Evolutionary conservation across 2,329 filamentous ascomycete species (phyloP).

Genomic region (Venturia effusa): DNA sequence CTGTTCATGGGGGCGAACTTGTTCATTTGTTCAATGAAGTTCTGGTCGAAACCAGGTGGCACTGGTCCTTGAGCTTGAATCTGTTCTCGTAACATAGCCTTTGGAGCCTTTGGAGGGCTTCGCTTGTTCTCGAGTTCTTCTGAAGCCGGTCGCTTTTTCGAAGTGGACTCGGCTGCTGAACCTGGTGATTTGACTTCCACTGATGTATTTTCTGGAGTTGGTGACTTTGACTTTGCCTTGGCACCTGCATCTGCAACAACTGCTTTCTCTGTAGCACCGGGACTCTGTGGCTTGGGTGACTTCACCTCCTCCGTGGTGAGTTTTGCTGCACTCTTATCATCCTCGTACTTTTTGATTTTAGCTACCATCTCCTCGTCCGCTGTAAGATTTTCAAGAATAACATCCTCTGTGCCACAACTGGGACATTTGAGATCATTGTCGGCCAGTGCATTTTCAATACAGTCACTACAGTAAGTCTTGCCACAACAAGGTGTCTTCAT

Average conservation of each 20-base stretch:
- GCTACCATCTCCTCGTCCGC: conserved; percentile 65
- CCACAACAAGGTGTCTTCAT: conserved; percentile 98
- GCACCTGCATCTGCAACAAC: neutral
- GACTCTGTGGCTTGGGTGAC: conserved; percentile 11
- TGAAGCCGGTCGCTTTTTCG: conserved; percentile 74
- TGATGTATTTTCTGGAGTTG: conserved; percentile 16
- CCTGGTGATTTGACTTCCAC: conserved; percentile 23
- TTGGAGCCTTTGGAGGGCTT: conserved; percentile 32
- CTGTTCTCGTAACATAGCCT: conserved; percentile 31
- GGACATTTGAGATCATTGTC: conserved; percentile 97
- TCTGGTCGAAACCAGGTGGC: conserved; percentile 24
- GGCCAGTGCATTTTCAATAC: conserved; percentile 97
- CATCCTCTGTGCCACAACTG: conserved; percentile 78
- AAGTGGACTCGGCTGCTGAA: conserved; percentile 28
- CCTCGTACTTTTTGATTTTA: conserved; percentile 67
- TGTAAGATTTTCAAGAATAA: conserved; percentile 84
- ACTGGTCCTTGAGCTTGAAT: conserved; percentile 29
- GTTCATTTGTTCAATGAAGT: conserved; percentile 36
- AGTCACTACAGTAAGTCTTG: conserved; percentile 98
- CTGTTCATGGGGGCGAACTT: conserved; percentile 20
- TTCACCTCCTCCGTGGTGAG: conserved; percentile 10
- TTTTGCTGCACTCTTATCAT: conserved; percentile 33
- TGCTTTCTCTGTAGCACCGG: conserved; percentile 16
- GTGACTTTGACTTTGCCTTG: neutral
- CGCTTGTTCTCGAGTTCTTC: conserved; percentile 44